Evolutionary conservation across 2,329 filamentous ascomycete genomes (phyloP).

Genomic region (Cytospora piceicola): DNA sequence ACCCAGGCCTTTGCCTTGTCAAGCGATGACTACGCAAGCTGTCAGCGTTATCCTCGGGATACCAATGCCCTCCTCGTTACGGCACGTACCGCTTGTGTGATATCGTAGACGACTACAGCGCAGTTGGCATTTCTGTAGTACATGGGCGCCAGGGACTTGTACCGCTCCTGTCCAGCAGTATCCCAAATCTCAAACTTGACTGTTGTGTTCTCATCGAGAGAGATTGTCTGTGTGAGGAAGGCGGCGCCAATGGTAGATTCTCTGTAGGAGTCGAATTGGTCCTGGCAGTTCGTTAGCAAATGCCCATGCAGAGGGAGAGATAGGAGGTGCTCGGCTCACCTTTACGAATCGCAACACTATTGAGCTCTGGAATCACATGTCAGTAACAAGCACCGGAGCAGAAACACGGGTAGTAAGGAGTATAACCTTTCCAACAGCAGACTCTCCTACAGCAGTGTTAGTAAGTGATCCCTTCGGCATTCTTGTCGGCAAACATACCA

Average conservation of each 20-base stretch:
- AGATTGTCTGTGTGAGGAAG: slow-evolving; percentile 98
- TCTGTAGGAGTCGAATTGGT: slow-evolving; percentile 97
- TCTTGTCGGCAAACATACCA: slow-evolving; percentile 62
- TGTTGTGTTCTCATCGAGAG: slow-evolving; percentile 95
- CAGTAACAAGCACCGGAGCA: slow-evolving; percentile 33
- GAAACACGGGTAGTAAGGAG: slow-evolving; percentile 23
- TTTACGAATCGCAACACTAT: slow-evolving; percentile 98
- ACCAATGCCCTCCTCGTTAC: background rate
- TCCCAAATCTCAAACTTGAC: slow-evolving; percentile 99
- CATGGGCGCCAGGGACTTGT: slow-evolving; percentile 99
- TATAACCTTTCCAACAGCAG: slow-evolving; percentile 96
- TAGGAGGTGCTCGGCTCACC: slow-evolving; percentile 51
- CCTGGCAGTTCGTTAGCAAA: slow-evolving; percentile 54
- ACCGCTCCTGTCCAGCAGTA: slow-evolving; percentile 96
- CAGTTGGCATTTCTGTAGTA: slow-evolving; percentile 99
- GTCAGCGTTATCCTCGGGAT: slow-evolving; percentile 32
- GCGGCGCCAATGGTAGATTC: slow-evolving; percentile 98
- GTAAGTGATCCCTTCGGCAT: slow-evolving; percentile 33
- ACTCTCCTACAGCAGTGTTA: slow-evolving; percentile 74
- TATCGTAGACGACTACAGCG: slow-evolving; percentile 98
- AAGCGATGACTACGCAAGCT: slow-evolving; percentile 73
- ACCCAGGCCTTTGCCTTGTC: slow-evolving; percentile 99
- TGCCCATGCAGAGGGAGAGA: background rate
- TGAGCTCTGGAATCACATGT: slow-evolving; percentile 70
- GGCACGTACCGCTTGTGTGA: slow-evolving; percentile 91